Evolutionary conservation across 805 yeast species (phyloP).

Genomic region (Lachancea sp.): DNA sequence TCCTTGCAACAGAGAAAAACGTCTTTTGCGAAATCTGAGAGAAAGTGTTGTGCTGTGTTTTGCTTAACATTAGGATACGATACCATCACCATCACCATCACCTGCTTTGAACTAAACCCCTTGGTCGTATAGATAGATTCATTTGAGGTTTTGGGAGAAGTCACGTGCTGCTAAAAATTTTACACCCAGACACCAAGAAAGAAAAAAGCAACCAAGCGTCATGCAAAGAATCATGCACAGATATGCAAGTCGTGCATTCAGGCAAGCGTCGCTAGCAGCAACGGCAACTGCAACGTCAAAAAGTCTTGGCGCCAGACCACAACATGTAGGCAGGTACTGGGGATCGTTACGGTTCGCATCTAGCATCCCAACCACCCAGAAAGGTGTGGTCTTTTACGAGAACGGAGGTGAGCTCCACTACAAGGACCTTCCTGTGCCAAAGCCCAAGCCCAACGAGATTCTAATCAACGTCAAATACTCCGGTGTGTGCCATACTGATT

Average conservation of each 20-base stretch:
- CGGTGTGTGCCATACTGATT: slow-evolving; percentile 70
- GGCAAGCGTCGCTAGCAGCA: background rate
- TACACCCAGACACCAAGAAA: background rate
- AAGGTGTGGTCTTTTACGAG: slow-evolving; percentile 45
- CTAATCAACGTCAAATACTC: slow-evolving; percentile 64
- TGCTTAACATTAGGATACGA: no score
- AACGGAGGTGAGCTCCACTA: slow-evolving; percentile 42
- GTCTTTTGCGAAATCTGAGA: no score
- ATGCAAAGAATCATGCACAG: background rate
- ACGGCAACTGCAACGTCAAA: background rate
- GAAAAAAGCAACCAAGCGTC: background rate
- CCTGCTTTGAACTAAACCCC: no score
- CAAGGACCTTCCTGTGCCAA: slow-evolving; percentile 51
- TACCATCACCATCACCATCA: no score
- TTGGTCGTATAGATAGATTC: no score
- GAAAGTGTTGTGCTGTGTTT: no score
- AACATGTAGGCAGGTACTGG: slow-evolving; percentile 2
- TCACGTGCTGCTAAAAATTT: no score
- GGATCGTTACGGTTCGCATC: slow-evolving; percentile 2
- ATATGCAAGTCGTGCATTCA: background rate
- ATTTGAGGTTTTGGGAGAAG: no score
- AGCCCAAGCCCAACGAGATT: slow-evolving; percentile 57
- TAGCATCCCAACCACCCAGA: slow-evolving; percentile 42
- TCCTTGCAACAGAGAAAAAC: no score
- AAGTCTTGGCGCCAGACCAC: background rate